These are phyloP conservation scores for Petunia axillaris DNA, from an alignment of 257 asterid species.

Conservation along the genomic window DNA sequence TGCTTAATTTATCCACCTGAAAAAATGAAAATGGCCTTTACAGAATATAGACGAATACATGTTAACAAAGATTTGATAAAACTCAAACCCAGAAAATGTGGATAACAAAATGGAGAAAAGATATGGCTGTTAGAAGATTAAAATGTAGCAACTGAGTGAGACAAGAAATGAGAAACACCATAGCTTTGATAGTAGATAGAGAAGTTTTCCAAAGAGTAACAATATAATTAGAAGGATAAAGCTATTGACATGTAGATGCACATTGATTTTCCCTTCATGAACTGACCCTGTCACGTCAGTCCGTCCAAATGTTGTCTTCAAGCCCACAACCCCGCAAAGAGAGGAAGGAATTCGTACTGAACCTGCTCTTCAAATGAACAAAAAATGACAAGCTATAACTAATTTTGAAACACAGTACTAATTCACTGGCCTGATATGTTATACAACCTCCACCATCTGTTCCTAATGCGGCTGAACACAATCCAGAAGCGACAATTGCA, in stretches of 20 bases:
- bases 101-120: background rate
- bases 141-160: background rate
- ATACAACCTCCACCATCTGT: slow-evolving; percentile 99
- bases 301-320: slow-evolving; percentile 88
- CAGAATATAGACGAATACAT: background rate
- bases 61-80: background rate
- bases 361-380: slow-evolving; percentile 52
- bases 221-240: background rate
- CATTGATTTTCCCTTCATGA: slow-evolving; percentile 22
- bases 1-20: background rate
- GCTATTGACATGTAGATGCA: background rate
- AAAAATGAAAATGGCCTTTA: background rate
- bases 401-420: background rate
- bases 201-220: background rate
- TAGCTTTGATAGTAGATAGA: slow-evolving; percentile 2
- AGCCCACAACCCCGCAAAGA: slow-evolving; percentile 93
- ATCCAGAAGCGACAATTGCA: slow-evolving; percentile 95
- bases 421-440: slow-evolving; percentile 34
- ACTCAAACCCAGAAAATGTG: background rate
- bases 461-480: slow-evolving; percentile 96
- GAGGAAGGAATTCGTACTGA: slow-evolving; percentile 97
- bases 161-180: background rate
- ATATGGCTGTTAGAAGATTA: background rate
- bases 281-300: slow-evolving; percentile 82
- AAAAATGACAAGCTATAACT: slow-evolving; percentile 5